Evolutionary conservation across 305 asterid species (phyloP), one percentile per base, ranked within the genome.

Genomic region (Lippia alba): DNA sequence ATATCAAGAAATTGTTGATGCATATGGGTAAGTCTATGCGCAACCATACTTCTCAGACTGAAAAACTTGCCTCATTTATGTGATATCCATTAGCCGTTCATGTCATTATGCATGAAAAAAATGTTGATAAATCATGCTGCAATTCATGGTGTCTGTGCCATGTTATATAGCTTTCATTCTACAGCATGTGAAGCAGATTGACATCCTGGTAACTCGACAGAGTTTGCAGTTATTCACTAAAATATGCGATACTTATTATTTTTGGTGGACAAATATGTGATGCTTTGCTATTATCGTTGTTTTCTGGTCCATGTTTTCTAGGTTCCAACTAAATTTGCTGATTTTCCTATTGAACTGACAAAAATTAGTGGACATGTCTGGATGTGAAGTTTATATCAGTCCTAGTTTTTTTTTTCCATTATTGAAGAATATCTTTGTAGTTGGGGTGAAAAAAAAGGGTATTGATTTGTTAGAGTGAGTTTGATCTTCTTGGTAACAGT

Each of bases 1-100:
- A 63, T 93, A 83, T 83, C 98, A 93, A 71, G 98, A 91, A 91
- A 87, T 91, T 81, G 97, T 93, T 70, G 97, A 93, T 84, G 97
- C 98, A 34, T 93, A 93, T 60, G 98, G 98, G 98, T 91, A 81
- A 83, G 94, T 70, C 68, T 46, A 10, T 67, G 61, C 67, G 17
- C 46, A 33, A 58, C 66, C 66, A 51, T 70, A 6, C 48, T 57
- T 79, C 51, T 56, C 56, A 55, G 61, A 48, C 36, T 16, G 44
- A 56, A 73, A 50, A 32, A 19, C 39, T 65, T 64, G 30, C 59
- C 41, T 34, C 30, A 62, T 50, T 12, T 59, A 57, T 49, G 64
- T 54, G 6, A 34, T 53, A 57, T 59, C 30, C 12, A 12, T 32
- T 18, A 30, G 10, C 30, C 32, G 18, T 3, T 14, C 40, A 70